Evolutionary conservation across 768 basidiomycete genomes (phyloP), one percentile per base, ranked within the genome.

Genomic region (Grammothele lineata): DNA sequence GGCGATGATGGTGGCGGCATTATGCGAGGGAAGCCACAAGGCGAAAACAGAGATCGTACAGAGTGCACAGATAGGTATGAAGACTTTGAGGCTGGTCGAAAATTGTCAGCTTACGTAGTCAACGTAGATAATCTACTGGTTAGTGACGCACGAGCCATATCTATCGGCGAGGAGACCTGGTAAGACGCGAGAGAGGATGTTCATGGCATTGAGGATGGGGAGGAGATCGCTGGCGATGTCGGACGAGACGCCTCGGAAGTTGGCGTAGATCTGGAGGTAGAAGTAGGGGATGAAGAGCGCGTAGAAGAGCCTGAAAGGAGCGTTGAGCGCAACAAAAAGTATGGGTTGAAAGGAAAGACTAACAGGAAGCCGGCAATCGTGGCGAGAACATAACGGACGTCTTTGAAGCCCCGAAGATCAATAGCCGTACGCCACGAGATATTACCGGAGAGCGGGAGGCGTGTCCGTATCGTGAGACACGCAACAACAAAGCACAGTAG

Each of bases 231-330:
- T 55, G 4, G 63, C 39, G 26, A 62, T 45, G 26, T 37, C 50
- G 23, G 53, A 39, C 9, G 57, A 26, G 10, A 64, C 61, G 3
- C 59, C 58, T 14, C 57, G 50, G 51, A 55, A 58, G 30, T 50
- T 49, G 4, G 60, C 63, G 48, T 62, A 67, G 17, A 60, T 50
- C 51, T 62, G 55, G 30, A 67, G 63, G 59, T 67, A 67, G 53
- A 62, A 66, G 43, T 62, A 65, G 12, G 66, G 66, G 33, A 64
- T 64, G 57, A 66, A 66, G 19, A 63, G 44, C 11, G 57, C 59
- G 48, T 64, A 66, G 50, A 62, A 66, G 8, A 57, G 40, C 24
- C 65, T 64, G 37, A 12, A 14, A 14, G 2, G 23, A 2, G 18
- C 17, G 5, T 21, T 3, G n/a, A 27, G 36, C 18, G n/a, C 14